A percentile compares a stretch with the other conserved stretches of the same genome.
Evolutionary conservation across 805 yeast genomes (phyloP).

Genomic region (Torulaspora quercuum): DNA sequence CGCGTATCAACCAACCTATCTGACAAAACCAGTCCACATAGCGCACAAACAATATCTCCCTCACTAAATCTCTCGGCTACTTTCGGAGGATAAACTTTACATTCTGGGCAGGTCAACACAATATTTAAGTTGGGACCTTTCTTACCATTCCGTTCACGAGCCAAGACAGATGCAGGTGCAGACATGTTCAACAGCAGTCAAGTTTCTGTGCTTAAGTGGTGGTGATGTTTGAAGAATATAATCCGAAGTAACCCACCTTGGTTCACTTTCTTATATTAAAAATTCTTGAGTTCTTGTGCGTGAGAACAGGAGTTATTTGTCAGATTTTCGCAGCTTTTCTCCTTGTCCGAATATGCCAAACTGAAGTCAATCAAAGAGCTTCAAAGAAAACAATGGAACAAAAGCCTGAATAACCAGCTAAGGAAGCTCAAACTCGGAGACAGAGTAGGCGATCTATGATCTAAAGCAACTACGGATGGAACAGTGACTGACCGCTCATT

Average conservation of each 20-base stretch:
- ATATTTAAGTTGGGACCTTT: slow-evolving; percentile 82
- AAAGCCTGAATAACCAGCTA: too few relatives aligned
- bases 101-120: slow-evolving; percentile 90
- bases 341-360: too few relatives aligned
- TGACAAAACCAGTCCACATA: slow-evolving; percentile 91
- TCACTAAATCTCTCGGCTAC: slow-evolving; percentile 91
- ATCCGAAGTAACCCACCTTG: slow-evolving; percentile 1
- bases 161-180: slow-evolving; percentile 20
- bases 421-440: too few relatives aligned
- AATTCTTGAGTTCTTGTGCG: slow-evolving; percentile 1
- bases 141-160: slow-evolving; percentile 27
- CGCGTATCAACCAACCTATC: slow-evolving; percentile 91
- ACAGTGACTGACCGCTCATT: too few relatives aligned
- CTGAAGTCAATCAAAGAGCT: too few relatives aligned
- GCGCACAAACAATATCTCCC: slow-evolving; percentile 97
- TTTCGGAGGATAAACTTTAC: slow-evolving; percentile 94
- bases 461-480: too few relatives aligned
- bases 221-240: slow-evolving; percentile 5
- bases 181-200: slow-evolving; percentile 11
- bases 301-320: slow-evolving; percentile 6
- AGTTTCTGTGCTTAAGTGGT: slow-evolving; percentile 3
- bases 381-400: too few relatives aligned
- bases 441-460: too few relatives aligned
- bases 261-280: slow-evolving; percentile 1
- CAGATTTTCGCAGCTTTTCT: slow-evolving; percentile 7